Percentiles rank a stretch among this genome's conserved stretches.
Evolutionary conservation across 768 basidiomycete species (phyloP).

Genomic region (Daedalea quercina): DNA sequence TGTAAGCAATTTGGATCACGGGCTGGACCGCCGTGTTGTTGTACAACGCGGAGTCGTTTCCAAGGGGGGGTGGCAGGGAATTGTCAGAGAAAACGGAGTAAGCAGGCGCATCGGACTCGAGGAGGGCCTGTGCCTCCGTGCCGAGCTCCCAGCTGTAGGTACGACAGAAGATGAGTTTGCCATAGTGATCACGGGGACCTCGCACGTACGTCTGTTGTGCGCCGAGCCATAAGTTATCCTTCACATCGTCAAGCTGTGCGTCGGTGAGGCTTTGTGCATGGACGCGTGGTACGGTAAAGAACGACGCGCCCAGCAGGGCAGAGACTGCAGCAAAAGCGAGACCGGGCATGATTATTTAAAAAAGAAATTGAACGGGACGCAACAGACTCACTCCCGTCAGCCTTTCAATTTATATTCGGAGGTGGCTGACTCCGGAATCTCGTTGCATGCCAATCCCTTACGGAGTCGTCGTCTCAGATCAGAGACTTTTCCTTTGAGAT

Average conservation of each 20-base stretch:
- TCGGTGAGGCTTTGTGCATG: constrained; percentile 29
- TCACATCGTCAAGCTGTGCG: constrained; percentile 29
- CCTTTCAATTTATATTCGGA: no score
- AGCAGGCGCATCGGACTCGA: constrained; percentile 39
- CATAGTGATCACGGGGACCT: not conserved
- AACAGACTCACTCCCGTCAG: no score
- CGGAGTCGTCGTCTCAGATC: no score
- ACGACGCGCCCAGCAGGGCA: not conserved
- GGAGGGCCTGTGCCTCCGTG: constrained; percentile 41
- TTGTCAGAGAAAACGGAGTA: constrained; percentile 37
- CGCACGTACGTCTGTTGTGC: constrained; percentile 33
- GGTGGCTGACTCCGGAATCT: no score
- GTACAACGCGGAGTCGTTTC: constrained; percentile 22
- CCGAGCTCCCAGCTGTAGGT: constrained; percentile 46
- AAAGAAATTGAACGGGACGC: no score
- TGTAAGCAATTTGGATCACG: constrained; percentile 48
- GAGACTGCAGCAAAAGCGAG: no score
- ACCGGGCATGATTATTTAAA: no score
- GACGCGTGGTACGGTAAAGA: not conserved
- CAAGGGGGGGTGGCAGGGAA: constrained; percentile 18
- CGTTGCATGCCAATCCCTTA: no score
- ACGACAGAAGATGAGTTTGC: not conserved
- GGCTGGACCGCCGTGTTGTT: constrained; percentile 34
- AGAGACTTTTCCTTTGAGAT: no score
- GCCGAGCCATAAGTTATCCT: constrained; percentile 31